Evolutionary conservation across 352 stramenopile species (phyloP).

Genomic region (Pilasporangium apinafurcum): DNA sequence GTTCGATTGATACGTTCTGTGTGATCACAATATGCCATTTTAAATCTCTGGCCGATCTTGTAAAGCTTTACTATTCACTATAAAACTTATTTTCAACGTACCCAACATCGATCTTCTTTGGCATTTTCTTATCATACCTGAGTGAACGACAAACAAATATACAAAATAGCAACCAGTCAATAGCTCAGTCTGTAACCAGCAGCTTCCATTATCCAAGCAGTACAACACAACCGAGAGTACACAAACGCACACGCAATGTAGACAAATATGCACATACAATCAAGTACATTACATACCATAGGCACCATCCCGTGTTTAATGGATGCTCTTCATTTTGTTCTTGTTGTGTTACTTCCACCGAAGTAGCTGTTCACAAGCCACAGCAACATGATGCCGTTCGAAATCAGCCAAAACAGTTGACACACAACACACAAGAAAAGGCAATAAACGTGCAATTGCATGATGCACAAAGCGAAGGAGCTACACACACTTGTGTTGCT

Average conservation of each 20-base stretch:
- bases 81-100: no score
- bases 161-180: neutral
- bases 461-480: no score
- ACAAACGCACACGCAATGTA: neutral
- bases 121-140: constrained; percentile 94
- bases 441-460: no score
- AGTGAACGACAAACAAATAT: constrained; percentile 1
- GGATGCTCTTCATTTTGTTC: constrained; percentile 81
- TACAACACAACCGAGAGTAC: neutral
- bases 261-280: neutral
- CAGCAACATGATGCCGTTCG: constrained; percentile 7
- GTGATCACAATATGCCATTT: no score
- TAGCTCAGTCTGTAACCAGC: neutral
- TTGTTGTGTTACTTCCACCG: constrained; percentile 10
- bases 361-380: neutral
- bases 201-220: neutral
- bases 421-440: no score
- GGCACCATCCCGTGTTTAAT: constrained; percentile 85
- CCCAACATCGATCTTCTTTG: constrained; percentile 86
- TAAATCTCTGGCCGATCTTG: no score
- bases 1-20: constrained; percentile 72
- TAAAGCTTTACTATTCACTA: no score
- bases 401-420: no score
- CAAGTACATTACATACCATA: constrained; percentile 49
- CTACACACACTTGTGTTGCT: no score